Percentiles rank a stretch among this genome's conserved stretches.
These are phyloP conservation scores for Zoysia japonica DNA, from an alignment of 176 grass and related monocot genomes.

Conservation along the genomic window DNA sequence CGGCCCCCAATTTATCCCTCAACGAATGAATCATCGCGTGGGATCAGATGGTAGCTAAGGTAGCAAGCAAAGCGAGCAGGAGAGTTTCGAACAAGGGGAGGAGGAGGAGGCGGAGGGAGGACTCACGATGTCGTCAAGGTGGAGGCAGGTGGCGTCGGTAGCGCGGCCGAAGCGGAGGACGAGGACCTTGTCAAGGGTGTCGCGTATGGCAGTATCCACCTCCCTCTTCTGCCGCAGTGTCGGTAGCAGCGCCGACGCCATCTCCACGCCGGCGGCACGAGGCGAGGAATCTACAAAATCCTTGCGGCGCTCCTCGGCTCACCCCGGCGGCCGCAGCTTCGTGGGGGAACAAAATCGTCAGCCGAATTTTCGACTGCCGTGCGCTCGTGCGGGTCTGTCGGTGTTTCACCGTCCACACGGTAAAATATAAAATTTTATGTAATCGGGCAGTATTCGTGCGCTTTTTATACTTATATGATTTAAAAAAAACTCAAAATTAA, in stretches of 20 bases:
- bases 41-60: neutral
- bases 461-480: too few species aligned
- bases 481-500: too few species aligned
- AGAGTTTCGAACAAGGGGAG: neutral
- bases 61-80: neutral
- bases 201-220: conserved; percentile 62
- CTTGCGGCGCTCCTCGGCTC: too few species aligned
- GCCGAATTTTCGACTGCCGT: too few species aligned
- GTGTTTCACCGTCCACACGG: too few species aligned
- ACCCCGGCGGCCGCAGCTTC: too few species aligned
- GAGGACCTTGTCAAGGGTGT: conserved; percentile 84
- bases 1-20: neutral
- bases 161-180: conserved; percentile 78
- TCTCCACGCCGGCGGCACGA: conserved; percentile 6
- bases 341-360: too few species aligned
- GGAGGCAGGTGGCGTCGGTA: conserved; percentile 65
- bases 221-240: conserved; percentile 68
- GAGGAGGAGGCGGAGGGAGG: neutral
- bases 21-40: neutral
- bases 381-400: too few species aligned
- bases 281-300: neutral
- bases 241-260: conserved; percentile 57
- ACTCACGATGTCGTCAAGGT: conserved; percentile 75
- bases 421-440: too few species aligned
- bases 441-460: too few species aligned